phyloP scores from a whole-genome alignment of 345 rosid species.

The Capsella bursapastoris region DNA sequence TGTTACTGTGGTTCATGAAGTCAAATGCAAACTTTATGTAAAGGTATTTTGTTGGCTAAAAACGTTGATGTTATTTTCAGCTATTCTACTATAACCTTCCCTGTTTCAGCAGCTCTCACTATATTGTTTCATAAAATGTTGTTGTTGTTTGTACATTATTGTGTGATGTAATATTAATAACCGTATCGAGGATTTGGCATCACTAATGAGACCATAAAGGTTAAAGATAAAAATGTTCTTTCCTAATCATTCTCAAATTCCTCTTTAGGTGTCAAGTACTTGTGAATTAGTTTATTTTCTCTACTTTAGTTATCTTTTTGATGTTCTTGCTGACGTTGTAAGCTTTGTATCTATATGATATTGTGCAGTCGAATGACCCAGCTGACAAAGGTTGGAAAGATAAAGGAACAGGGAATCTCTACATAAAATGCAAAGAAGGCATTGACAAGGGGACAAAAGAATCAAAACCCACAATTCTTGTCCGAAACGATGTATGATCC shows the following conservation, averaged over 20 bases:
- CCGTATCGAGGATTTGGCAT: not conserved
- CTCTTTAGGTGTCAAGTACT: slow-evolving; percentile 15
- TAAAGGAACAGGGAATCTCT: slow-evolving; percentile 90
- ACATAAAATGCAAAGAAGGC: slow-evolving; percentile 88
- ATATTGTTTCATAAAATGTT: not conserved
- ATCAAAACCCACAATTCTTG: slow-evolving; percentile 80
- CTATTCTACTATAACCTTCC: not conserved
- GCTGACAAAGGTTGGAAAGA: slow-evolving; percentile 95
- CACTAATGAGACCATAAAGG: not conserved
- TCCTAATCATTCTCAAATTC: not conserved
- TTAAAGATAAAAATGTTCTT: not conserved
- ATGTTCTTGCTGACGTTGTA: slow-evolving; percentile 15
- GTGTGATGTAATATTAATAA: not conserved
- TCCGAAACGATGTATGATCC: slow-evolving; percentile 83
- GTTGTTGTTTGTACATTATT: not conserved
- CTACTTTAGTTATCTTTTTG: slow-evolving; percentile 2
- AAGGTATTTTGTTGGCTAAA: slow-evolving; percentile 57
- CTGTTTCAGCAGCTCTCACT: not conserved
- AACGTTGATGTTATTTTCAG: not conserved
- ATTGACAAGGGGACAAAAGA: slow-evolving; percentile 81
- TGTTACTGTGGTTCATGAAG: slow-evolving; percentile 80
- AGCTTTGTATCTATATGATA: slow-evolving; percentile 6
- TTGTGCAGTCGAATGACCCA: slow-evolving; percentile 71
- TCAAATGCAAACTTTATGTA: slow-evolving; percentile 94
- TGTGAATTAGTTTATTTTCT: not conserved